Evolutionary conservation across 1,284 basidiomycete species (phyloP).

Genomic region (Golubevia pallescens): DNA sequence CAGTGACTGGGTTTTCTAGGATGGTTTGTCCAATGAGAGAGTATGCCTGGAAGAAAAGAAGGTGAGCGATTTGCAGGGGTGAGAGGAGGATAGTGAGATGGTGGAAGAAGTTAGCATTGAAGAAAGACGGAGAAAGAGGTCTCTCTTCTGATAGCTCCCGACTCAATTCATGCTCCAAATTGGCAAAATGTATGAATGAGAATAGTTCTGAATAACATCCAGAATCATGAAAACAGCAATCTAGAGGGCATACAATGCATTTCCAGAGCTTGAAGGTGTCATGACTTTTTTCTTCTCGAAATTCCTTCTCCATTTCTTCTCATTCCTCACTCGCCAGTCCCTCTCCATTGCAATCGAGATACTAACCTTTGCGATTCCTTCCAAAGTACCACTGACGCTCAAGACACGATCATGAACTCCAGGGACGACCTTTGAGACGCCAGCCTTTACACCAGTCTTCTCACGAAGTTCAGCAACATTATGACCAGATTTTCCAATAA

Average conservation of each 20-base stretch:
- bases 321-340: too few species aligned
- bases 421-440: conserved; percentile 95
- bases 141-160: too few species aligned
- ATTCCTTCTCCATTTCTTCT: too few species aligned
- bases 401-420: conserved; percentile 97
- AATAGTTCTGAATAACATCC: conserved; percentile 29
- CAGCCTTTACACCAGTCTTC: conserved; percentile 93
- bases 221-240: too few species aligned
- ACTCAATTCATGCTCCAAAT: too few species aligned
- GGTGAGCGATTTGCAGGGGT: not conserved
- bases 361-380: conserved; percentile 84
- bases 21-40: conserved; percentile 92
- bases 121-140: too few species aligned
- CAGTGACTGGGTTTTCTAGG: conserved; percentile 72
- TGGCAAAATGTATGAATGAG: conserved; percentile 54
- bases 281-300: too few species aligned
- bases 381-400: conserved; percentile 87
- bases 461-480: conserved; percentile 96
- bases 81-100: too few species aligned
- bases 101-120: too few species aligned
- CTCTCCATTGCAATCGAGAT: conserved; percentile 10
- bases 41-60: conserved; percentile 75
- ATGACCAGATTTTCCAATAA: conserved; percentile 83
- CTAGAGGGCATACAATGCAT: too few species aligned
- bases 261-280: too few species aligned